Percentiles rank a stretch among this genome's conserved stretches.
Evolutionary conservation across 495 filamentous ascomycete species (phyloP).

Genomic region (Usnea hakonensis): DNA sequence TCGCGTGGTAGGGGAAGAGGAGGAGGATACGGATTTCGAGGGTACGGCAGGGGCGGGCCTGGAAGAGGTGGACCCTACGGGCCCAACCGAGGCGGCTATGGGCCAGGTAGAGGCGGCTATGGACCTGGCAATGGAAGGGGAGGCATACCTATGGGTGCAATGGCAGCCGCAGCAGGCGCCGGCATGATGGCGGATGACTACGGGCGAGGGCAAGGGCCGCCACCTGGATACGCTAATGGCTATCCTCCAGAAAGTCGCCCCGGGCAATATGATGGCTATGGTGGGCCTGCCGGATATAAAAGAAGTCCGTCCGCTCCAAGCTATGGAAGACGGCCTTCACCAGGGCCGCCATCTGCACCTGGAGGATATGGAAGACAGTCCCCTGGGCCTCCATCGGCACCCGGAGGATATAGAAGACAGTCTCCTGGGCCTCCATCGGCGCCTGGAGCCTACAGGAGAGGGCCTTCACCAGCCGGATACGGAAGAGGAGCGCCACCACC

Average conservation of each 20-base stretch:
- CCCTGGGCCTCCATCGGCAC: conserved; percentile 31
- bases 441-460: conserved; percentile 19
- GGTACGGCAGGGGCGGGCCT: conserved; percentile 42
- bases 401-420: conserved; percentile 17
- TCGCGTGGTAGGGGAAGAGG: conserved; percentile 48
- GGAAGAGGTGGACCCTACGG: conserved; percentile 21
- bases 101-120: conserved; percentile 22
- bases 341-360: conserved; percentile 28
- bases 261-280: conserved; percentile 24
- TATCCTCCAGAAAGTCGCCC: conserved; percentile 27
- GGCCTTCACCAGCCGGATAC: conserved; percentile 9
- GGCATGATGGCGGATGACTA: conserved; percentile 29
- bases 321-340: conserved; percentile 32
- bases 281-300: conserved; percentile 18
- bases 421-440: conserved; percentile 20
- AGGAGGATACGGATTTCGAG: conserved; percentile 49
- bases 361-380: conserved; percentile 39
- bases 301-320: conserved; percentile 25
- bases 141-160: conserved; percentile 29
- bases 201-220: conserved; percentile 39
- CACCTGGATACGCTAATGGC: conserved; percentile 37
- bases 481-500: neutral
- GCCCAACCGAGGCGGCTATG: conserved; percentile 24
- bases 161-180: conserved; percentile 24
- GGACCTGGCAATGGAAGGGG: conserved; percentile 27